Conservation (phyloP, 2,329 filamentous ascomycete genomes). For the Pyricularia pennisetigena region DNA sequence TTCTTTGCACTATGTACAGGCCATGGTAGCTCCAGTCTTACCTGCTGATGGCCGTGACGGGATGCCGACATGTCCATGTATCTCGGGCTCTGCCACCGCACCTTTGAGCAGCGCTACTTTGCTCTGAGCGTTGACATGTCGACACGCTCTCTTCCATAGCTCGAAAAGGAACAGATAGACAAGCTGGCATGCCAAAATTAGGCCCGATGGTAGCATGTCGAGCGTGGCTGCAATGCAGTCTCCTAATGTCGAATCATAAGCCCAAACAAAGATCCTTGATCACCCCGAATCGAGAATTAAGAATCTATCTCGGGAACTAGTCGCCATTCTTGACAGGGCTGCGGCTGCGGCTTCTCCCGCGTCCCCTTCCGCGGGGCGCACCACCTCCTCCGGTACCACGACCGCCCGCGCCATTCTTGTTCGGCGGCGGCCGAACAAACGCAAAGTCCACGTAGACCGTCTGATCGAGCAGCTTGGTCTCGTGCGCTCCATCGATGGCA, state of each 20-base stretch:
- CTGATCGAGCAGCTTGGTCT: constrained; percentile 71
- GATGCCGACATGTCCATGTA: constrained; percentile 6
- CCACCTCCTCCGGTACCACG: constrained; percentile 26
- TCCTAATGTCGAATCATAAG: background rate
- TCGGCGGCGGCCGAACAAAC: constrained; percentile 70
- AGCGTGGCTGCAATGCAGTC: background rate
- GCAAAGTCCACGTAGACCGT: constrained; percentile 75
- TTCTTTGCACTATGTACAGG: background rate
- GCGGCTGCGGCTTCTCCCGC: constrained; percentile 34
- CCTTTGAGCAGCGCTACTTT: background rate
- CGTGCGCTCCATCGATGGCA: constrained; percentile 73
- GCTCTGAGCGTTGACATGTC: background rate
- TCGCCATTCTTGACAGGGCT: constrained; percentile 25
- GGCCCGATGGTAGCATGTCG: background rate
- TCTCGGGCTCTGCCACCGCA: background rate
- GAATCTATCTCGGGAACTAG: background rate
- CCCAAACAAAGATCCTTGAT: background rate
- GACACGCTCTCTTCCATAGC: background rate
- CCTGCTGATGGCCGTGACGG: background rate
- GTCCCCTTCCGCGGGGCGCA: constrained; percentile 25
- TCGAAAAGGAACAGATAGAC: background rate
- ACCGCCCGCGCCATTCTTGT: constrained; percentile 29
- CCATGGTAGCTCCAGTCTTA: background rate
- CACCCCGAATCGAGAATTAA: background rate
- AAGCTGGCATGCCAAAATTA: background rate